Conservation (phyloP, 2,329 filamentous ascomycete genomes). For the Sodiomyces alkalinus region DNA sequence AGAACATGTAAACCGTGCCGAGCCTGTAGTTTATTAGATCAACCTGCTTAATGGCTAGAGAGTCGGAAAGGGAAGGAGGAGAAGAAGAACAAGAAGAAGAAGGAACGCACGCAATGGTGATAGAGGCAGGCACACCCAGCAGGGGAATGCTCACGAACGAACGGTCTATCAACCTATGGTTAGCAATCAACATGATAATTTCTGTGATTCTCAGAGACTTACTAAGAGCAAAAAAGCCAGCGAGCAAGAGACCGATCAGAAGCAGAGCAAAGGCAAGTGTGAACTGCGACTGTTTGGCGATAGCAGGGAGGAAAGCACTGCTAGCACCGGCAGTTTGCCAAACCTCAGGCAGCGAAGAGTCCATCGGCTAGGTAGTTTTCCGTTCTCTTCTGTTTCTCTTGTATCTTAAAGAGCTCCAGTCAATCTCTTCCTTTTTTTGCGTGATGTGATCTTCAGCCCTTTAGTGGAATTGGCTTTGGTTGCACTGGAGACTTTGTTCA, state of each 20-base stretch:
- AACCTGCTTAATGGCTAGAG: conserved; percentile 1
- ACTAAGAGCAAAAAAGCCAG: conserved; percentile 79
- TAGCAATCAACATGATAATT: no score
- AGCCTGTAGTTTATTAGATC: conserved; percentile 39
- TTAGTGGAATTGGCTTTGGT: no score
- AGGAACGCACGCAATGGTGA: conserved; percentile 68
- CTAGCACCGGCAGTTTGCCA: conserved; percentile 77
- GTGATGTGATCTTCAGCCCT: no score
- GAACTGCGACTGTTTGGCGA: conserved; percentile 78
- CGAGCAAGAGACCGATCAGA: conserved; percentile 54
- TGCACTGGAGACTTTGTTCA: no score
- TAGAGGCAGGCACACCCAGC: conserved; percentile 72
- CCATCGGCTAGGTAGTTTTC: no score
- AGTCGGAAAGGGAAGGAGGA: conserved; percentile 7
- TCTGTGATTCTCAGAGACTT: no score
- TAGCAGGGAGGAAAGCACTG: conserved; percentile 66
- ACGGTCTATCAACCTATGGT: no score
- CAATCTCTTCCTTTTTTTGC: no score
- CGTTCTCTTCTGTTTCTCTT: no score
- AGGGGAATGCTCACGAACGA: conserved; percentile 62
- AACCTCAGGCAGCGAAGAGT: conserved; percentile 71
- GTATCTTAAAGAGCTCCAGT: no score
- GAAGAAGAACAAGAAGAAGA: conserved; percentile 2
- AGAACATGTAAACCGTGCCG: conserved; percentile 96
- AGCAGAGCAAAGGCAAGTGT: conserved; percentile 64